Conservation (phyloP, 352 stramenopile species). For the Phytophthora aleatoria region DNA sequence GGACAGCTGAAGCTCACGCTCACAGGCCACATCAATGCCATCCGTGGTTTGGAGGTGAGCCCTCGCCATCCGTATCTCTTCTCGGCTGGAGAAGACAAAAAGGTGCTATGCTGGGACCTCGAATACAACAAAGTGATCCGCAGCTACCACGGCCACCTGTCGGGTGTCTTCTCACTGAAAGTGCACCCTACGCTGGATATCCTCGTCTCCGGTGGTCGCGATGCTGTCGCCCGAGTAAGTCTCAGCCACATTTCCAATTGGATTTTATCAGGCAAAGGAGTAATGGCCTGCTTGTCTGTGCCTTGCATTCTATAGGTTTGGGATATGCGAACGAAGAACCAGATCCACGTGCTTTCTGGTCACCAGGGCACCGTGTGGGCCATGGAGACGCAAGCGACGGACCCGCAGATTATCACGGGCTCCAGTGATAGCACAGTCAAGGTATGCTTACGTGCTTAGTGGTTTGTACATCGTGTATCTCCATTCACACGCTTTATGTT, state of each 20-base stretch:
- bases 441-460: conserved; percentile 31
- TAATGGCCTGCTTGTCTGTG: conserved; percentile 5
- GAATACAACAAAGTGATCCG: conserved; percentile 99
- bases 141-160: conserved; percentile 99
- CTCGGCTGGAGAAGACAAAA: conserved; percentile 98
- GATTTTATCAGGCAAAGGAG: conserved; percentile 40
- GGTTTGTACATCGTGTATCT: neutral
- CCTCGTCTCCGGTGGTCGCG: conserved; percentile 96
- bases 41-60: conserved; percentile 96
- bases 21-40: conserved; percentile 98
- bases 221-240: conserved; percentile 82
- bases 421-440: conserved; percentile 96
- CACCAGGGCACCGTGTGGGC: conserved; percentile 97
- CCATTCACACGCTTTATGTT: neutral
- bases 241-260: conserved; percentile 38
- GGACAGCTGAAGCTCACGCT: conserved; percentile 99
- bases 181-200: conserved; percentile 99
- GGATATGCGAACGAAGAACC: conserved; percentile 99
- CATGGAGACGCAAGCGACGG: conserved; percentile 95
- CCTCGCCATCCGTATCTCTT: conserved; percentile 98
- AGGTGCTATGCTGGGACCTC: conserved; percentile 98
- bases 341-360: conserved; percentile 96
- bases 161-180: conserved; percentile 96
- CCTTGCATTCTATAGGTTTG: conserved; percentile 81
- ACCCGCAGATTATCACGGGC: conserved; percentile 95